phyloP scores from a whole-genome alignment of 2,329 filamentous ascomycete genomes.

The Aschersonia sp. region DNA sequence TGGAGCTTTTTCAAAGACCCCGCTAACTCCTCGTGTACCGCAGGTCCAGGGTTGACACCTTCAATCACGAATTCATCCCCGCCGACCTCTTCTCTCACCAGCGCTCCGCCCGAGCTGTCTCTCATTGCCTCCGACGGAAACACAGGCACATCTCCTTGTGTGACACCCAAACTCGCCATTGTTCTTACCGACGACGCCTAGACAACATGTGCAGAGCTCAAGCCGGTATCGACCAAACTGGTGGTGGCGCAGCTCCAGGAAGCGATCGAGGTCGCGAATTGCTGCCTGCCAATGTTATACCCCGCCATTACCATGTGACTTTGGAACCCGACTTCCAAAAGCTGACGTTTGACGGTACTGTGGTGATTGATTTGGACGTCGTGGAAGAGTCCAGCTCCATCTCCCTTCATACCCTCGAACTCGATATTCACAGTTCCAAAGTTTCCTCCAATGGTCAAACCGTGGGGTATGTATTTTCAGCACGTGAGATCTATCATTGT shows the following conservation, averaged over 20 bases:
- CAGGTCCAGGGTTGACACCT: too few relatives aligned
- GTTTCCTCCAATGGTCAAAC: slow-evolving; percentile 30
- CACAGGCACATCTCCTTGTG: background rate
- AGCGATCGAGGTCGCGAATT: slow-evolving; percentile 48
- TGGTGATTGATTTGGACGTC: slow-evolving; percentile 73
- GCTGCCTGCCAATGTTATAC: slow-evolving; percentile 80
- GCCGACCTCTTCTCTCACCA: background rate
- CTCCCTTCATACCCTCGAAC: slow-evolving; percentile 74
- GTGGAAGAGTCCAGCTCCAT: slow-evolving; percentile 72
- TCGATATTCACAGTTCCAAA: slow-evolving; percentile 59
- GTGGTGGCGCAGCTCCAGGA: slow-evolving; percentile 12
- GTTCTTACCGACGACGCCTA: slow-evolving; percentile 53
- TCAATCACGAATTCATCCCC: too few relatives aligned
- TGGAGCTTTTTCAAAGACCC: too few relatives aligned
- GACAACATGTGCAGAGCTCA: slow-evolving; percentile 48
- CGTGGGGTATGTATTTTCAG: slow-evolving; percentile 21
- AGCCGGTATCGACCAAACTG: slow-evolving; percentile 17
- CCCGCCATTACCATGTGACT: slow-evolving; percentile 81
- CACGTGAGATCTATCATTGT: background rate
- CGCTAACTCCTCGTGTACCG: too few relatives aligned
- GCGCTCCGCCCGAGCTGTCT: background rate
- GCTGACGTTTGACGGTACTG: slow-evolving; percentile 74
- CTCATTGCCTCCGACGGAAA: background rate
- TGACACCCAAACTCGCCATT: slow-evolving; percentile 33
- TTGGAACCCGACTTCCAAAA: slow-evolving; percentile 83